These are phyloP conservation scores for Syncephalis plumigaleata DNA, from an alignment of 371 early-diverging fungal species.

Conservation along the genomic window DNA sequence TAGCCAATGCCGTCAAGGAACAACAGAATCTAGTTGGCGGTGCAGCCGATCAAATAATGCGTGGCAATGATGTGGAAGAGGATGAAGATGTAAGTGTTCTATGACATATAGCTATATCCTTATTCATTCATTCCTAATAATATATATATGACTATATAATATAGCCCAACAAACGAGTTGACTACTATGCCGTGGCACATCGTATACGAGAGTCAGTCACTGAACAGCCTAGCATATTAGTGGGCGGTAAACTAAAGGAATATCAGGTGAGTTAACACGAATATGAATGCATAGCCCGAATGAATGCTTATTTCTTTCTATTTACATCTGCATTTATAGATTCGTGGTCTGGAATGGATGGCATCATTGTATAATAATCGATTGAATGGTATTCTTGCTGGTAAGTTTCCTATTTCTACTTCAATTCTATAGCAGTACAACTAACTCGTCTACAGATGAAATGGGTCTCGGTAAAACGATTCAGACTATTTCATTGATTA, in stretches of 20 bases:
- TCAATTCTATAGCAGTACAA: too few species aligned
- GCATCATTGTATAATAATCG: conserved; percentile 91
- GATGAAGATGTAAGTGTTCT: conserved; percentile 26
- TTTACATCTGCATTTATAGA: conserved; percentile 11
- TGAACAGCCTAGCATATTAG: conserved; percentile 60
- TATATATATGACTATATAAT: conserved; percentile 2
- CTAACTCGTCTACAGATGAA: conserved; percentile 70
- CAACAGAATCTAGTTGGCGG: conserved; percentile 51
- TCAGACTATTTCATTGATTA: conserved; percentile 94
- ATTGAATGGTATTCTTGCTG: conserved; percentile 90
- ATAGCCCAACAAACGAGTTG: conserved; percentile 37
- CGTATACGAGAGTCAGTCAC: conserved; percentile 52
- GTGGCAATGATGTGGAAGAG: conserved; percentile 26
- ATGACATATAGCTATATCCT: conserved; percentile 1
- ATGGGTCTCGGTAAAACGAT: conserved; percentile 97
- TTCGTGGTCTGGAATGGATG: conserved; percentile 98
- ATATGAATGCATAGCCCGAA: neutral
- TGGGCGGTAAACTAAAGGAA: conserved; percentile 83
- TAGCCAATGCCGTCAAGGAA: conserved; percentile 56
- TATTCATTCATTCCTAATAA: neutral
- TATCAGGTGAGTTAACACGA: conserved; percentile 49
- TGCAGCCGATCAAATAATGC: conserved; percentile 16
- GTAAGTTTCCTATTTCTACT: too few species aligned
- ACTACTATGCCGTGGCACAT: conserved; percentile 81
- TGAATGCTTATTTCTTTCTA: neutral